Evolutionary conservation across 305 asterid genomes (phyloP), one percentile per base, ranked within the genome.

Genomic region (Rubia tinctorum): DNA sequence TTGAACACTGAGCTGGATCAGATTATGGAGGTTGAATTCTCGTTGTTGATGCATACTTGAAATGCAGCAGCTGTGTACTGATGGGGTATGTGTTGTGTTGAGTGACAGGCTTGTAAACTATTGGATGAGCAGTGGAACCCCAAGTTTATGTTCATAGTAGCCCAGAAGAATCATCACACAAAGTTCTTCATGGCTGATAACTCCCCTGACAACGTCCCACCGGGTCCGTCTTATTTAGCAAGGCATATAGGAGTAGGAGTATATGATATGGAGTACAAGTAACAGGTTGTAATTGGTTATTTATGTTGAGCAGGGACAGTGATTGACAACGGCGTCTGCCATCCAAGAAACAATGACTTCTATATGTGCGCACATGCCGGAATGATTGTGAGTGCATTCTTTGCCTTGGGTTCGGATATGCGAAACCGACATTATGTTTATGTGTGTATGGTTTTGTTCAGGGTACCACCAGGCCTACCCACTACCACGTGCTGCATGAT

Each of bases 341-440:
- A 89, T 65, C 90, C 93, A 0, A 86, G 76, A 65, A 85, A 69
- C 71, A 80, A 91, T 8, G 96, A 89, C 69, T 91, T 89, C 79
- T 91, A 89, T 69, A 71, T 84, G 89, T 88, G 94, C 59, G 93
- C 97, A 15, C 97, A 91, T 70, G 91, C 90, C 7, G 96, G 96
- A 56, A 86, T 82, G 86, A 91, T 91, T 71, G 92, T 89, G 75
- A 84, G 97, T 77, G 75, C 39, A 4, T 34, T 4, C 39, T 34
- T 3, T 34, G 0, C 39, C 5, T 30, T 3, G 34, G 34, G 34
- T 30, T 30, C 34, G 2, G 17, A 18, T 17, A 18, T 27, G 30
- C 30, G 30, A 27, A 27, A 27, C 30, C 1, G 30, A 27, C 30
- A 27, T 27, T 34, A 4, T 34, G 39, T 34, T 34, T 5, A 27